Percentiles rank a stretch among this genome's conserved stretches.
Evolutionary conservation across 2,329 filamentous ascomycete genomes (phyloP).

Genomic region (Torrubiella hemipterigena): DNA sequence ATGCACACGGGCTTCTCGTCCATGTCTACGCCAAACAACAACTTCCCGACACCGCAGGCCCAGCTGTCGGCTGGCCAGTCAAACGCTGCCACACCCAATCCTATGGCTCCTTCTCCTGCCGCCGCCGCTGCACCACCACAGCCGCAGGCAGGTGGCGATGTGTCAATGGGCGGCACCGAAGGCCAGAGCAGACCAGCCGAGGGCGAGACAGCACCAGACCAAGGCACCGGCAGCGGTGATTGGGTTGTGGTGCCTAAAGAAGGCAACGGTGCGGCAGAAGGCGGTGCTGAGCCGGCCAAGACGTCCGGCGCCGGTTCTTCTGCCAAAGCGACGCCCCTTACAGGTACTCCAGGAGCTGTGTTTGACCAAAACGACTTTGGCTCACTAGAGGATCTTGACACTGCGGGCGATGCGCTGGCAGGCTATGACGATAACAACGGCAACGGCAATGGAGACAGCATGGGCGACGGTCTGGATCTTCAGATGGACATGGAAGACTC

Average conservation of each 20-base stretch:
- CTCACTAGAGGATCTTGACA: slow-evolving; percentile 54
- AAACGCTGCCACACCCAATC: slow-evolving; percentile 43
- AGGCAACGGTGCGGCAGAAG: slow-evolving; percentile 9
- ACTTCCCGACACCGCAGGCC: slow-evolving; percentile 48
- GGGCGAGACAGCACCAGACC: slow-evolving; percentile 31
- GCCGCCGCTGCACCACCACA: slow-evolving; percentile 13
- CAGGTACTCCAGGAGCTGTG: slow-evolving; percentile 27
- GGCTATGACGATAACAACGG: slow-evolving; percentile 50
- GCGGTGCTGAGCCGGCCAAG: slow-evolving; percentile 11
- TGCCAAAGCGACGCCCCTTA: slow-evolving; percentile 30
- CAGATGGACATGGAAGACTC: slow-evolving; percentile 65
- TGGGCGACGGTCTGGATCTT: slow-evolving; percentile 45
- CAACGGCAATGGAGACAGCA: slow-evolving; percentile 28
- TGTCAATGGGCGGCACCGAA: slow-evolving; percentile 42
- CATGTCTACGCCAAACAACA: slow-evolving; percentile 48
- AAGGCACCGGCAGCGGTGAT: slow-evolving; percentile 45
- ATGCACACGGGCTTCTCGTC: slow-evolving; percentile 52
- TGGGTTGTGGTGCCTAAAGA: slow-evolving; percentile 67
- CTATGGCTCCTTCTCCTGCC: slow-evolving; percentile 33
- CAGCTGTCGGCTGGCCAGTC: slow-evolving; percentile 45
- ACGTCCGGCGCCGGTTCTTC: slow-evolving; percentile 22
- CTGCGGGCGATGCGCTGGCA: slow-evolving; percentile 59
- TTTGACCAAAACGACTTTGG: slow-evolving; percentile 50
- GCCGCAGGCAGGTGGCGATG: slow-evolving; percentile 17
- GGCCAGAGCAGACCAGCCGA: slow-evolving; percentile 9